Evolutionary conservation across 768 basidiomycete species (phyloP), one percentile per base, ranked within the genome.

Genomic region (Dentipellis sp.): DNA sequence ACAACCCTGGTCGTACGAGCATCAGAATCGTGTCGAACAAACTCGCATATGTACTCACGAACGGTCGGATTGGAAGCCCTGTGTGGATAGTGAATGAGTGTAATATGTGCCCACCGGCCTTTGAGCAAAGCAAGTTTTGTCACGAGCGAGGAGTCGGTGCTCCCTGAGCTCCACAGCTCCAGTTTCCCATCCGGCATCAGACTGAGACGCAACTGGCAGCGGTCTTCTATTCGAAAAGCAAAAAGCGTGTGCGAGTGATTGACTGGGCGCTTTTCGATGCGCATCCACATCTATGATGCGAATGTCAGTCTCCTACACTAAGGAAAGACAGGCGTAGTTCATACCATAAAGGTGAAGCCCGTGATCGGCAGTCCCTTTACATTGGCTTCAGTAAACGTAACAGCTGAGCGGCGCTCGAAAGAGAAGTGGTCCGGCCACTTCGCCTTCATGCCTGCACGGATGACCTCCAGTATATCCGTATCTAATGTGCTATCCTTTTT

Each of bases 381-480:
- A n/a, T 68, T 71, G n/a, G 74, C 71, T 47, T 82, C 77, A 1
- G 69, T 68, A 35, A 84, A 65, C 3, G 74, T 70, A 6, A 90
- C 60, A 9, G 78, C 70, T 2, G 85, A 78, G 5, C 71, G 66
- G 1, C 77, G 76, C 64, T 83, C 82, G 62, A 91, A 70, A 2
- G 82, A 86, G 58, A 93, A 78, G 65, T 92, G 90, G 55, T 83
- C 79, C 0, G 86, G 81, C 91, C 90, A 92, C 36, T 82, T 77
- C 39, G 82, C 82, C 66, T 81, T 85, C 76, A 88, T 83, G 2
- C 81, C 82, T 48, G 78, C 75, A 7, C 86, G 79, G 53, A 92
- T 75, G 23, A 90, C 68, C 46, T 89, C 88, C 47, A 91, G 66
- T 37, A 88, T 75, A 49, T 88, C 86, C 6, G 70, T 65, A 58